Evolutionary conservation across 192 early-diverging fungal genomes (phyloP).

Genomic region (Mortierella hygrophila): DNA sequence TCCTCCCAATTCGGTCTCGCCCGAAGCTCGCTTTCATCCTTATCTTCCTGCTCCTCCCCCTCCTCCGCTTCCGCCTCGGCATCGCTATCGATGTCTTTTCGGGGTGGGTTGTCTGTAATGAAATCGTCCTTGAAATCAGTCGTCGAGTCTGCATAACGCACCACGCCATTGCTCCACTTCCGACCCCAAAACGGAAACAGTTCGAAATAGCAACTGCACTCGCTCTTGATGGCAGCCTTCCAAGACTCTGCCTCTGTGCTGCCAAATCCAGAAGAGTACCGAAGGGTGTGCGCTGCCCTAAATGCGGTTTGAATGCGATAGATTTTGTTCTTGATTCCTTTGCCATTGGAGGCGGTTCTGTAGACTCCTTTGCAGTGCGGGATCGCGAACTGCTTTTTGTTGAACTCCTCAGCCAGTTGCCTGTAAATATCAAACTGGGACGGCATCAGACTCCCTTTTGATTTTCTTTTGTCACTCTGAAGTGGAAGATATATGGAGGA

Average conservation of each 20-base stretch:
- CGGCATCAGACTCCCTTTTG: neutral
- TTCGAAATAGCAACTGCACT: neutral
- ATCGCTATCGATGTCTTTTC: neutral
- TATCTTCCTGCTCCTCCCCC: neutral
- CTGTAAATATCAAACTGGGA: neutral
- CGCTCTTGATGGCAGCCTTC: neutral
- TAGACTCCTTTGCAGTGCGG: neutral
- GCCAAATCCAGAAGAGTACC: neutral
- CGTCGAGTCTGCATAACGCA: neutral
- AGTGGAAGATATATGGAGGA: neutral
- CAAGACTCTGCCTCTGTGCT: neutral
- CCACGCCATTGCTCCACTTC: neutral
- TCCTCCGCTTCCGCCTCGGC: neutral
- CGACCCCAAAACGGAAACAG: neutral
- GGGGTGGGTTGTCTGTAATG: neutral
- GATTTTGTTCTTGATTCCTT: neutral
- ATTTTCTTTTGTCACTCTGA: neutral
- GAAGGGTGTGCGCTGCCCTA: neutral
- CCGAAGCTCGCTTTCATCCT: neutral
- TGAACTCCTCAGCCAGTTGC: neutral
- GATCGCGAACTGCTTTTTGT: neutral
- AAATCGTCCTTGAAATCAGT: neutral
- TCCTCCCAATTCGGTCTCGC: neutral
- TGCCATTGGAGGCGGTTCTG: neutral
- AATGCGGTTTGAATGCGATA: neutral